Base-by-base conservation (phyloP, 2,329 filamentous ascomycete genomes). In the Coleophoma crateriformis region DNA sequence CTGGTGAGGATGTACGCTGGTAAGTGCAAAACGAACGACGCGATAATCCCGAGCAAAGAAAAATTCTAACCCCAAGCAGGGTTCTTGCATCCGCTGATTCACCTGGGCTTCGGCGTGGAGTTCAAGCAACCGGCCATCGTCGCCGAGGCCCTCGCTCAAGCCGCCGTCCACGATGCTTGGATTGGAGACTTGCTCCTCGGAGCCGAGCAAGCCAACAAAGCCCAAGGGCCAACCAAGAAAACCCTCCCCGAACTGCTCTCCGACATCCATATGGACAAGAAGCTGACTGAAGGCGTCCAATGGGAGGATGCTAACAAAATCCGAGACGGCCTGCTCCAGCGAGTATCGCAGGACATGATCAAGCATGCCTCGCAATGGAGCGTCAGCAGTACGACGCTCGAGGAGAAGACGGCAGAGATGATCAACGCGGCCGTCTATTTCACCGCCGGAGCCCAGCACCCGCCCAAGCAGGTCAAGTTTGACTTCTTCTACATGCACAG, bases 401-500 rank as follows among this genome's bases (percentile, higher is more conserved):
- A 78, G 22, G 67, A 75, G 48, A 77, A 78, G 58, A 72, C 77
- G 1, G 79, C 76, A 0, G 82, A 86, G 63, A 90, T 95, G 84
- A 82, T 85, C 44, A 84, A 92, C 56, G 73, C 79, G 0, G 67
- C 74, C 15, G 73, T 78, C 0, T 77, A 71, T 50, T 65, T 76
- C 33, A 71, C 74, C 33, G 66, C 73, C 0, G 67, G 71, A 1
- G 79, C 84, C 1, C 81, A 88, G 0, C 72, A 78, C 32, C 79
- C 80, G 0, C 73, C 74, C 1, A 87, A 90, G 63, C 67, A 75
- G 19, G 73, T 85, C 45, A 90, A 87, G 64, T 82, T 89, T 64
- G 91, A 96, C 64, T 96, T 96, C 66, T 94, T 85, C 71, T 74
- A 73, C 62, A 90, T 91, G 60, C 91, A 96, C 67, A 81, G 83